phyloP scores from a whole-genome alignment of 2,329 filamentous ascomycete species.

The Exophiala lecanii-corni region DNA sequence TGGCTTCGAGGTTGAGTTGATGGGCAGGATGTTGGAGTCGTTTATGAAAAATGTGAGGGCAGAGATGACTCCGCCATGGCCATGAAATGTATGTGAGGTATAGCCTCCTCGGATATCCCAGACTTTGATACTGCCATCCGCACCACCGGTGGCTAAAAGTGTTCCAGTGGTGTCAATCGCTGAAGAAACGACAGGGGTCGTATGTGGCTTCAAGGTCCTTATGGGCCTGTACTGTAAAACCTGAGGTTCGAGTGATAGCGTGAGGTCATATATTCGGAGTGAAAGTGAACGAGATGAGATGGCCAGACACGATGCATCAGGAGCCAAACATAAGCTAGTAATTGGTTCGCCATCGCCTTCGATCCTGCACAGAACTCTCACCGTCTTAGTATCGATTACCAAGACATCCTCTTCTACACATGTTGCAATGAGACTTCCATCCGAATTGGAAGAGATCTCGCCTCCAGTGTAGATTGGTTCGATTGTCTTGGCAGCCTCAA shows the following conservation, averaged over 20 bases:
- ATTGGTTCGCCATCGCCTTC: constrained; percentile 70
- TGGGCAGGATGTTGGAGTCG: constrained; percentile 11
- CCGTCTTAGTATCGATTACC: constrained; percentile 77
- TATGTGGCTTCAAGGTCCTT: constrained; percentile 82
- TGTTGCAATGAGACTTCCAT: constrained; percentile 77
- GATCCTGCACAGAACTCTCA: constrained; percentile 74
- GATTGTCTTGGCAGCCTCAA: constrained; percentile 75
- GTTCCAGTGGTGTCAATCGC: constrained; percentile 84
- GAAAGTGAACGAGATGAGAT: constrained; percentile 92
- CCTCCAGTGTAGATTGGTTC: constrained; percentile 94
- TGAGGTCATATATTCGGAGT: constrained; percentile 83
- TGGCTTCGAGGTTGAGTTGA: constrained; percentile 1
- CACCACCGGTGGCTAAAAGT: constrained; percentile 83
- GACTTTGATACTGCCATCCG: constrained; percentile 90
- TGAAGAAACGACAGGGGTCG: constrained; percentile 80
- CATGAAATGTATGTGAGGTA: constrained; percentile 90
- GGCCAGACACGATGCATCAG: constrained; percentile 80
- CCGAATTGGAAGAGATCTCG: constrained; percentile 74
- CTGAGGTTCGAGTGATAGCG: constrained; percentile 51
- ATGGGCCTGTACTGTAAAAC: constrained; percentile 63
- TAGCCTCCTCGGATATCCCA: constrained; percentile 89
- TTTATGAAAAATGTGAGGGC: constrained; percentile 85
- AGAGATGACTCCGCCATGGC: constrained; percentile 85
- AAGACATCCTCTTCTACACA: constrained; percentile 89
- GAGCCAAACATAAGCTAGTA: constrained; percentile 61